Evolutionary conservation across 2,329 filamentous ascomycete species (phyloP).

Genomic region (Ceratocystis alfenasii): DNA sequence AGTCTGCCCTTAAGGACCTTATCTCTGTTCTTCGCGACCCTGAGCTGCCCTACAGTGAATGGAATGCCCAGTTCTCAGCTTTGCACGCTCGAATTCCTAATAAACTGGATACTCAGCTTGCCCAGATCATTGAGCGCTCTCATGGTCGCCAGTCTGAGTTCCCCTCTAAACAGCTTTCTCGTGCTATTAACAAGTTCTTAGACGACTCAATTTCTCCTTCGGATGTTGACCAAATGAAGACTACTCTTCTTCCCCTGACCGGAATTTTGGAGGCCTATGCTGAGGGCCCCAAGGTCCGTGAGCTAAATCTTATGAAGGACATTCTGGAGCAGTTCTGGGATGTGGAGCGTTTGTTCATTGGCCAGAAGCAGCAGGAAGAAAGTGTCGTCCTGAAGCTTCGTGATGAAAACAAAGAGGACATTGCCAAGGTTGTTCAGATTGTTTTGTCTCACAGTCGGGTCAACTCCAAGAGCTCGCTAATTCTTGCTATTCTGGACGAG

Average conservation of each 20-base stretch:
- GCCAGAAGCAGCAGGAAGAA: constrained; percentile 74
- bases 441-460: constrained; percentile 91
- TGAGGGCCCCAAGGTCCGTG: constrained; percentile 82
- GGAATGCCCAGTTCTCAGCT: constrained; percentile 89
- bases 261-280: constrained; percentile 68
- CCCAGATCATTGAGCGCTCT: constrained; percentile 74
- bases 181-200: constrained; percentile 76
- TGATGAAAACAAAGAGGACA: constrained; percentile 92
- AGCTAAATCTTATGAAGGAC: constrained; percentile 67
- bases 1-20: constrained; percentile 69
- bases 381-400: constrained; percentile 86
- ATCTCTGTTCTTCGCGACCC: constrained; percentile 81
- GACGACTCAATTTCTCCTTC: constrained; percentile 66
- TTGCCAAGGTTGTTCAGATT: constrained; percentile 69
- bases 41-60: constrained; percentile 90
- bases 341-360: constrained; percentile 79
- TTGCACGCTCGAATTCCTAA: constrained; percentile 96
- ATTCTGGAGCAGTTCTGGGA: constrained; percentile 73
- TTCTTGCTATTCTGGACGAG: constrained; percentile 82
- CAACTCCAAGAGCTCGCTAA: constrained; percentile 82
- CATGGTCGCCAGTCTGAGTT: constrained; percentile 72
- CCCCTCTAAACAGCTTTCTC: constrained; percentile 74
- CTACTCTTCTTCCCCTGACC: constrained; percentile 61
- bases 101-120: constrained; percentile 73
- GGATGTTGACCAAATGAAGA: constrained; percentile 62